Base-by-base conservation (phyloP, 2,329 filamentous ascomycete genomes). In the Fusarium abutilonis region DNA sequence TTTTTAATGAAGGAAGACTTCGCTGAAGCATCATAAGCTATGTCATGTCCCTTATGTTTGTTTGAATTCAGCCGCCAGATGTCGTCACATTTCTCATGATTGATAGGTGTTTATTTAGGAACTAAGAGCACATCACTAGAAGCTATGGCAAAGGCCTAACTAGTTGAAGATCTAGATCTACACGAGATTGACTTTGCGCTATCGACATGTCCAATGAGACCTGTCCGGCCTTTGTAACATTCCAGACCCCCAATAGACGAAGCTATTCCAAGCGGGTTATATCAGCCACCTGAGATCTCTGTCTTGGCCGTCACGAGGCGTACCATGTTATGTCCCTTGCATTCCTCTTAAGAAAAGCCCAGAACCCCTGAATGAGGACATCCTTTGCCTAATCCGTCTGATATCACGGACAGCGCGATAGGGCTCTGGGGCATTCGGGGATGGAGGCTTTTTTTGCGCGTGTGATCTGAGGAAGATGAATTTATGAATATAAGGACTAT, bases 11-110 rank as follows among this genome's bases (percentile, higher is more conserved):
- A 60, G 34, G 13, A 58, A 53, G 50, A 52, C 43, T 48, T 26
- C 34, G n/a, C 13, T 59, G 13, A n/a, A 43, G 38, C 53, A 58
- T 26, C 39, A 21, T 7, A 19, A 38, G 36, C 36, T 34, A 42
- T 47, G 42, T 11, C 40, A 41, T 53, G 11, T 62, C 14, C 15
- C 14, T 9, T 11, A 28, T 34, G 6, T 21, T 41, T 14, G 26
- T 45, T 55, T 56, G 52, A 56, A 62, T 49, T 40, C 44, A 57
- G 61, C 44, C 52, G 42, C 17, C 42, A 61, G 35, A 41, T 45
- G 47, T 50, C 38, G 56, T 57, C 52, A 58, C 56, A 57, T 53
- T 23, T 46, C 44, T 51, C 34, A 6, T 36, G 51, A 63, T 50
- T 14, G 7, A 46, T 38, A 14, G 19, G 19, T 36, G 40, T 45